phyloP scores from a whole-genome alignment of 441 rosid species.

The Jatropha multifida region DNA sequence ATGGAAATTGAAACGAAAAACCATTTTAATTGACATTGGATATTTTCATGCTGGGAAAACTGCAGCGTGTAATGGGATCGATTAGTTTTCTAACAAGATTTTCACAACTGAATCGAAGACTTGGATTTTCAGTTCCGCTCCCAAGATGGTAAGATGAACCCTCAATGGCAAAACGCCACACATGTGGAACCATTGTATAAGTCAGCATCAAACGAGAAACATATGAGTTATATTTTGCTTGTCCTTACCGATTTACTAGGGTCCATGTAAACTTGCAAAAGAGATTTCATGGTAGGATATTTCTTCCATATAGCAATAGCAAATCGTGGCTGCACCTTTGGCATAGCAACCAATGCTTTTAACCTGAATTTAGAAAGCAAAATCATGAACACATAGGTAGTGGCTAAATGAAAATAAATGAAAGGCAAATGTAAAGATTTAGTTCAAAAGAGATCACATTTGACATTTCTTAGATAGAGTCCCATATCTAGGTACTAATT shows the following conservation, averaged over 20 bases:
- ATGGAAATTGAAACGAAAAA: background rate
- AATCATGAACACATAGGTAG: background rate
- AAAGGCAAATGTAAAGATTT: background rate
- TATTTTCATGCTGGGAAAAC: background rate
- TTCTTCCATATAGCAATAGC: slow-evolving; percentile 84
- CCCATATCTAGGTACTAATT: background rate
- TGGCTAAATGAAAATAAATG: background rate
- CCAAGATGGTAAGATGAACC: background rate
- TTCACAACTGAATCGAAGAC: background rate
- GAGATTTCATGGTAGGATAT: slow-evolving; percentile 96
- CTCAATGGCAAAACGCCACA: background rate
- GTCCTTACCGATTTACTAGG: slow-evolving; percentile 71
- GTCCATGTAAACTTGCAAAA: slow-evolving; percentile 82
- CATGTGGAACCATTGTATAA: too few relatives aligned
- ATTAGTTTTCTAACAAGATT: background rate
- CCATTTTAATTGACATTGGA: background rate
- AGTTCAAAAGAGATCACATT: background rate
- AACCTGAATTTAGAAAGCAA: slow-evolving; percentile 51
- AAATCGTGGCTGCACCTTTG: slow-evolving; percentile 94
- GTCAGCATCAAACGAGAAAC: background rate
- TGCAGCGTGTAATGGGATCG: background rate
- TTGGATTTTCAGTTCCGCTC: background rate
- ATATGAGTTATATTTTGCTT: background rate
- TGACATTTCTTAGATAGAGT: background rate
- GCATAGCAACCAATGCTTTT: slow-evolving; percentile 86